phyloP scores from a whole-genome alignment of 2,329 filamentous ascomycete genomes.

The Penicillium griseofulvum region DNA sequence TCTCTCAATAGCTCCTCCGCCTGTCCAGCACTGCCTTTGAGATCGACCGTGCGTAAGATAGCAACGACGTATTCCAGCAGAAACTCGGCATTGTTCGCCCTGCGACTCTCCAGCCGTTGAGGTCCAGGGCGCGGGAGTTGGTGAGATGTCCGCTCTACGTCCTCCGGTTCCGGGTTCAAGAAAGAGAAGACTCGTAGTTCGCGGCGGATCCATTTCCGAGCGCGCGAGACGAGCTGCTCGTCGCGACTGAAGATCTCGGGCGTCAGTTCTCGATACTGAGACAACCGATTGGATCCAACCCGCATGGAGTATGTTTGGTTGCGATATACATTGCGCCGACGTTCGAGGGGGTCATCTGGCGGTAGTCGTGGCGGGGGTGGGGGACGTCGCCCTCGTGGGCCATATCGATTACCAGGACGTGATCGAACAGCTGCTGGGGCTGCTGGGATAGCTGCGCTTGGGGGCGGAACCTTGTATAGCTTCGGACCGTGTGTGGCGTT shows the following conservation, averaged over 20 bases:
- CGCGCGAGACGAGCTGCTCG: conserved; percentile 68
- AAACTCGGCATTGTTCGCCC: conserved; percentile 73
- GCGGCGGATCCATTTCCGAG: conserved; percentile 75
- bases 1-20: conserved; percentile 77
- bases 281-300: conserved; percentile 76
- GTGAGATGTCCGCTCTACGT: conserved; percentile 15
- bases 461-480: conserved; percentile 54
- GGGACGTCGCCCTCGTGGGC: conserved; percentile 20
- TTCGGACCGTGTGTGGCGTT: conserved; percentile 54
- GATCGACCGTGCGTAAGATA: conserved; percentile 77
- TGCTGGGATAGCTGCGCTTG: conserved; percentile 15
- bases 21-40: conserved; percentile 73
- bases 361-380: conserved; percentile 29
- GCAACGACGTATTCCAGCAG: conserved; percentile 82
- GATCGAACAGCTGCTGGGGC: conserved; percentile 2
- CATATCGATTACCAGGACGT: conserved; percentile 7
- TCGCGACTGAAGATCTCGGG: conserved; percentile 64
- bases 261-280: conserved; percentile 71
- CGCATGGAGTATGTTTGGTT: conserved; percentile 72
- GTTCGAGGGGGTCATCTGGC: conserved; percentile 50
- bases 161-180: conserved; percentile 47
- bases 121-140: conserved; percentile 27
- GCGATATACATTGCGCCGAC: conserved; percentile 71
- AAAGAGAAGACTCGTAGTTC: conserved; percentile 83
- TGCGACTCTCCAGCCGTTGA: conserved; percentile 40